Conservation (phyloP, 2,329 filamentous ascomycete species). For the Xylariaceae sp. region DNA sequence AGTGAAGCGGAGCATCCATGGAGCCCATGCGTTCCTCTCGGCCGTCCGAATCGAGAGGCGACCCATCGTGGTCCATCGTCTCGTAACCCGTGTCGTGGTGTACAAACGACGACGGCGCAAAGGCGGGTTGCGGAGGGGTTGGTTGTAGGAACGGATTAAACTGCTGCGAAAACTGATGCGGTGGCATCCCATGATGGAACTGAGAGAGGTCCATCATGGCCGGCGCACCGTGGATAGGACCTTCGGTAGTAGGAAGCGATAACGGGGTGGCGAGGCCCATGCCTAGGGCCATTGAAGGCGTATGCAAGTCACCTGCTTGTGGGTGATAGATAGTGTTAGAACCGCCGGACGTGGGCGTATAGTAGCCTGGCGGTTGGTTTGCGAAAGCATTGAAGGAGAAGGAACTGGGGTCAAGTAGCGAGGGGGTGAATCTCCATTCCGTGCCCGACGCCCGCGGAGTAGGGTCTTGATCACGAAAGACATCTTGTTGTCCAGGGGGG, state of each 20-base stretch:
- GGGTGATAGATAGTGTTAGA: conserved; percentile 80
- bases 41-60: conserved; percentile 63
- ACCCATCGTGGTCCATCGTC: conserved; percentile 74
- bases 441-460: conserved; percentile 81
- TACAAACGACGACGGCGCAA: conserved; percentile 78
- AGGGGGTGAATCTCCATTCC: conserved; percentile 85
- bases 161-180: conserved; percentile 65
- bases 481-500: conserved; percentile 42
- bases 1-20: conserved; percentile 64
- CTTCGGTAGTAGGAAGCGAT: conserved; percentile 73
- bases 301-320: conserved; percentile 85
- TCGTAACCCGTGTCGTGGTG: conserved; percentile 82
- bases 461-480: conserved; percentile 72
- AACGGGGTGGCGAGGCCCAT: conserved; percentile 81
- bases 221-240: conserved; percentile 61
- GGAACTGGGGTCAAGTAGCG: conserved; percentile 82
- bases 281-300: conserved; percentile 72
- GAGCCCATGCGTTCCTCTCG: conserved; percentile 55
- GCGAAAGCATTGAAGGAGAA: conserved; percentile 79
- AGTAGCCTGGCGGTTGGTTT: conserved; percentile 80
- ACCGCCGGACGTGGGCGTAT: conserved; percentile 83
- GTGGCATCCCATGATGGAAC: conserved; percentile 61
- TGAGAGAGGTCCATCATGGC: conserved; percentile 66
- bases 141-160: conserved; percentile 73
- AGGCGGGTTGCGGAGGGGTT: conserved; percentile 60